These are phyloP conservation scores for Curvularia hawaiiensis DNA, from an alignment of 2,329 filamentous ascomycete genomes.

Conservation along the genomic window DNA sequence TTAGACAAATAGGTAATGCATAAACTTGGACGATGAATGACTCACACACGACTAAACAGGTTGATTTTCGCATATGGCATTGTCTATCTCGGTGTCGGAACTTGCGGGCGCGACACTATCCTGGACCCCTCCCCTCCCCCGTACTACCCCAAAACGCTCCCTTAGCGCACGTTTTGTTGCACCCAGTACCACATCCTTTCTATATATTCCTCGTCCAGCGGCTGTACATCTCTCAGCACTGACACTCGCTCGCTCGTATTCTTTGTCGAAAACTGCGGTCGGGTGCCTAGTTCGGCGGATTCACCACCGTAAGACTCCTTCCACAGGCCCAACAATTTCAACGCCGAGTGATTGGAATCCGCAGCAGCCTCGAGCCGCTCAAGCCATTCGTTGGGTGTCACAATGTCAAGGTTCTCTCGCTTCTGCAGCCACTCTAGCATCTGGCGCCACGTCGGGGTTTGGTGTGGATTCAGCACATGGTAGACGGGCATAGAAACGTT, in stretches of 20 bases:
- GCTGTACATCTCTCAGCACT: slow-evolving; percentile 44
- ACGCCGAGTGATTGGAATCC: slow-evolving; percentile 49
- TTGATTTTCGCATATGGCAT: background rate
- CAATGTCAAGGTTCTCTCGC: slow-evolving; percentile 47
- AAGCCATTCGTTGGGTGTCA: slow-evolving; percentile 52
- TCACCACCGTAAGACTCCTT: slow-evolving; percentile 48
- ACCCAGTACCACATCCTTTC: slow-evolving; percentile 52
- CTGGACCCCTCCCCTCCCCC: background rate
- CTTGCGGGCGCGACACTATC: background rate
- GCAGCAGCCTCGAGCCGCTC: slow-evolving; percentile 44
- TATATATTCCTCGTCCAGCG: slow-evolving; percentile 52
- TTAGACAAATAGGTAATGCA: background rate
- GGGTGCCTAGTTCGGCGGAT: slow-evolving; percentile 3
- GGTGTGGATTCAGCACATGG: slow-evolving; percentile 57
- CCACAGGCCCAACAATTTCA: slow-evolving; percentile 58
- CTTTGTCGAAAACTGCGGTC: slow-evolving; percentile 42
- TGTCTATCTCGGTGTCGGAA: background rate
- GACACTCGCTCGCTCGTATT: slow-evolving; percentile 43
- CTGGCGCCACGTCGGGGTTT: slow-evolving; percentile 51
- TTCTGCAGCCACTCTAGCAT: slow-evolving; percentile 54
- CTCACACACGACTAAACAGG: background rate
- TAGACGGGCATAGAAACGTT: slow-evolving; percentile 44
- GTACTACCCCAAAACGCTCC: background rate
- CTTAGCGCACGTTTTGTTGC: slow-evolving; percentile 23
- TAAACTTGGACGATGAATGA: background rate